Evolutionary conservation across 805 yeast species (phyloP), one percentile per base, ranked within the genome.

Genomic region (Teunomyces stri): DNA sequence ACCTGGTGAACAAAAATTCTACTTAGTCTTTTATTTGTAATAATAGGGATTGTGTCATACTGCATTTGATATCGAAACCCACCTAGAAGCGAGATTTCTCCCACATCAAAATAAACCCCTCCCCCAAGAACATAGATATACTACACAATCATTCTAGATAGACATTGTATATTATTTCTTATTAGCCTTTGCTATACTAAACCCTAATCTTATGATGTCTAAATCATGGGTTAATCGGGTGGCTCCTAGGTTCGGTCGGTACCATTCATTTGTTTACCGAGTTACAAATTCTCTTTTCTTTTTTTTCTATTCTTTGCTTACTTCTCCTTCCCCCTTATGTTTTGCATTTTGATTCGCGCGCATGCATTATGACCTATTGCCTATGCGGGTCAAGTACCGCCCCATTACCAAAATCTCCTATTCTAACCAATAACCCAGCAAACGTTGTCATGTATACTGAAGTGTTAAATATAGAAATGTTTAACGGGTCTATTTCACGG

Each of bases 271-370:
- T 31, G 34, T 31, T 31, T 31, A 31, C 34, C 16, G 4, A 6
- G 34, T 2, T 36, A 28, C 22, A 12, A 7, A n/a, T 37, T 22
- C 25, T 13, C 28, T 12, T 37, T 37, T 37, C 27, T 22, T 37
- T 37, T 20, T 36, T 36, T 36, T 36, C 20, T 21, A 15, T 12
- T 6, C 10, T 35, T 13, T 35, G 38, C 20, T 35, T 35, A 35
- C 16, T 35, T 35, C 9, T 6, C 13, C 11, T 20, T 6, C 15
- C 29, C 40, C 40, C 29, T 22, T 37, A n/a, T 22, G 21, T 20
- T 11, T 36, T 12, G 29, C 29, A 29, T 37, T 37, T 37, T 37
- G 40, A 37, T 37, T 29, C 40, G 29, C 40, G 40, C 28, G 15
- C 13, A 22, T 20, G 22, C 13, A 18, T 6, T 18, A 35, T 20